Evolutionary conservation across 176 grass and related monocot species (phyloP), one percentile per base, ranked within the genome.

Genomic region (Lolium perenne): DNA sequence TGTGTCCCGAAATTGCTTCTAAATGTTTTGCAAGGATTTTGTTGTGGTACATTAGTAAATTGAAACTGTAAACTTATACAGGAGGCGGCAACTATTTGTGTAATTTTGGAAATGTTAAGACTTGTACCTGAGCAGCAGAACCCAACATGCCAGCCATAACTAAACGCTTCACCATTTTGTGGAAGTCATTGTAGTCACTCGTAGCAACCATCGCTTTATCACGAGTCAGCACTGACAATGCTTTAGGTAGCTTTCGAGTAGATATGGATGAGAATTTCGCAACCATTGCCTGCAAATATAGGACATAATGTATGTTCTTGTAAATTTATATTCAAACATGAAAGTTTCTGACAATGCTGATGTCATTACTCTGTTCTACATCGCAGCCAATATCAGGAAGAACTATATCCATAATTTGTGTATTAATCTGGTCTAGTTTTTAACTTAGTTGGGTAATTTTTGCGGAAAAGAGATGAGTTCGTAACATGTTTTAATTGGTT

Each of bases 101-200:
- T 12, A 25, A n/a, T 17, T 26, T 69, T 17, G 8, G 56, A 58
- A 25, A 6, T 43, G 5, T n/a, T 59, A 65, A 62, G 25, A 51
- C 38, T 7, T 74, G 43, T 84, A 98, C 96, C 96, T 95, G 96
- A 41, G 74, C 92, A 88, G 82, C 85, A 81, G 86, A 70, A 77
- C 96, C 90, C 51, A 98, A 79, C 75, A 94, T 80, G 72, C 82
- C 88, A 5, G 88, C 72, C 86, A 98, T 84, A 49, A 98, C 21
- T 50, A 89, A 94, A 46, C 96, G 91, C 86, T 95, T 98, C n/a
- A 91, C 91, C 86, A 89, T 89, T 67, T 92, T 95, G 75, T 95
- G 93, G 76, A 91, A 98, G 54, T 98, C 88, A 15, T 76, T 92
- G 56, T 95, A 95, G 71, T 98, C 96, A 47, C 96, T 98, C 15